phyloP scores from a whole-genome alignment of 2,329 filamentous ascomycete species.

The Beauveria varroae region DNA sequence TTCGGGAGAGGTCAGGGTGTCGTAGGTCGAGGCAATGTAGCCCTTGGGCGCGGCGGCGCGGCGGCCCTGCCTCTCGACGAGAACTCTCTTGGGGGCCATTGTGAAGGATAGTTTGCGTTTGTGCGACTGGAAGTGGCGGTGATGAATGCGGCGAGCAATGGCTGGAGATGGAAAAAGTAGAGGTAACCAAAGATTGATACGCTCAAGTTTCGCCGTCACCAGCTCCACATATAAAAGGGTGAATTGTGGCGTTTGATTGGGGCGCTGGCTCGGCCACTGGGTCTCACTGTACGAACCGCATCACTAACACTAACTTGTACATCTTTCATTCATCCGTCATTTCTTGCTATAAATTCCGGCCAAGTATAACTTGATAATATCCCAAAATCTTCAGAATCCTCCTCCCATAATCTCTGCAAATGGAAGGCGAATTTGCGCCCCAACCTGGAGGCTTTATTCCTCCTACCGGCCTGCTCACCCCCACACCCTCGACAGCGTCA shows the following conservation, averaged over 20 bases:
- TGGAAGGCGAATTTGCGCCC: slow-evolving; percentile 18
- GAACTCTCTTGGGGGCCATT: slow-evolving; percentile 58
- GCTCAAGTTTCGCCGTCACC: background rate
- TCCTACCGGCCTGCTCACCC: slow-evolving; percentile 40
- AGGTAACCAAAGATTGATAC: background rate
- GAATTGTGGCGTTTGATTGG: slow-evolving; percentile 1
- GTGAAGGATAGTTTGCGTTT: slow-evolving; percentile 14
- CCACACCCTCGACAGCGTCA: slow-evolving; percentile 44
- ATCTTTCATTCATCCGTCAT: background rate
- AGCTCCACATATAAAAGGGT: slow-evolving; percentile 11
- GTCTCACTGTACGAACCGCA: background rate
- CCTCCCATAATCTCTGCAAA: background rate
- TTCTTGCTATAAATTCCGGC: background rate
- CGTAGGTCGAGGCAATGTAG: slow-evolving; percentile 51
- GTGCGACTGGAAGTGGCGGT: background rate
- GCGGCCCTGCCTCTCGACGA: slow-evolving; percentile 39
- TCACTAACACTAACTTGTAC: slow-evolving; percentile 1
- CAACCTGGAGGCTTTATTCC: slow-evolving; percentile 47
- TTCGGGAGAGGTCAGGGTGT: slow-evolving; percentile 56
- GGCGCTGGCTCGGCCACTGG: background rate
- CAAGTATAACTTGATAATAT: background rate
- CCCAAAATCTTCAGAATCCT: too few species aligned
- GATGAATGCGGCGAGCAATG: slow-evolving; percentile 2
- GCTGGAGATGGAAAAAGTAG: background rate
- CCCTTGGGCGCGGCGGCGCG: slow-evolving; percentile 39